A percentile compares a stretch with the other conserved stretches of the same genome.
phyloP scores from a whole-genome alignment of 228 moss, liverwort and hornwort species.

The Sphagnum magellanicum region DNA sequence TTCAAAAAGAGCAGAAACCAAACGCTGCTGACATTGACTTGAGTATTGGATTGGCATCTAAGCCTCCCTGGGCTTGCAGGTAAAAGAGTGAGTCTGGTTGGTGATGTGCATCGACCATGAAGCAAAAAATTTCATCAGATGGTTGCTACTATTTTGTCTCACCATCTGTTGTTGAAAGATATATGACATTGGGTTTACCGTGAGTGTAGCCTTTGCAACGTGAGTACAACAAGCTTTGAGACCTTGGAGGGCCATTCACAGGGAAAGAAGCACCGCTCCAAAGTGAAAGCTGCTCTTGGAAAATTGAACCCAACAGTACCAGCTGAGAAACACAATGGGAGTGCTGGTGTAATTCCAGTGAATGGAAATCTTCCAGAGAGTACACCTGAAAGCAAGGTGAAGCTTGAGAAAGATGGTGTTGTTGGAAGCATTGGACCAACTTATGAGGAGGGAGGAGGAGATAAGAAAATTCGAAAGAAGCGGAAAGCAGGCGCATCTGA shows the following conservation, averaged over 20 bases:
- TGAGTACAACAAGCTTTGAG: conserved; percentile 74
- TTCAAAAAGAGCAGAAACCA: conserved; percentile 11
- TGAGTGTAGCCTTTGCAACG: conserved; percentile 62
- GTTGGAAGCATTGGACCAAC: neutral
- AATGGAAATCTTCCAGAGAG: conserved; percentile 10
- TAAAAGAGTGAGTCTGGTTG: conserved; percentile 9
- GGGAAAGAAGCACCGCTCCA: conserved; percentile 81
- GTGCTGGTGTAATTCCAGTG: conserved; percentile 3
- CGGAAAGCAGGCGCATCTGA: conserved; percentile 5
- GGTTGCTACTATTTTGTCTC: neutral
- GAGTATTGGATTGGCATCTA: conserved; percentile 56
- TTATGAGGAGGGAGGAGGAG: neutral
- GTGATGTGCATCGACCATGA: neutral
- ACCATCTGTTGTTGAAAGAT: neutral
- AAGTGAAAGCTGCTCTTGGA: conserved; percentile 55
- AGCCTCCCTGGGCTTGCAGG: conserved; percentile 93
- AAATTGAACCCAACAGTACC: conserved; percentile 19
- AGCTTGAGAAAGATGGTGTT: neutral
- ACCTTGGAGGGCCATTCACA: conserved; percentile 68
- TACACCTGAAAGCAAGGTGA: conserved; percentile 2
- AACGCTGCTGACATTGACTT: conserved; percentile 36
- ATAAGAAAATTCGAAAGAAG: conserved; percentile 23
- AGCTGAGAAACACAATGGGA: conserved; percentile 3
- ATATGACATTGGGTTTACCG: neutral
- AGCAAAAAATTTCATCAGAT: neutral